These are phyloP conservation scores for Tillandsia leiboldiana DNA, from an alignment of 176 grass and related monocot genomes.

Conservation along the genomic window DNA sequence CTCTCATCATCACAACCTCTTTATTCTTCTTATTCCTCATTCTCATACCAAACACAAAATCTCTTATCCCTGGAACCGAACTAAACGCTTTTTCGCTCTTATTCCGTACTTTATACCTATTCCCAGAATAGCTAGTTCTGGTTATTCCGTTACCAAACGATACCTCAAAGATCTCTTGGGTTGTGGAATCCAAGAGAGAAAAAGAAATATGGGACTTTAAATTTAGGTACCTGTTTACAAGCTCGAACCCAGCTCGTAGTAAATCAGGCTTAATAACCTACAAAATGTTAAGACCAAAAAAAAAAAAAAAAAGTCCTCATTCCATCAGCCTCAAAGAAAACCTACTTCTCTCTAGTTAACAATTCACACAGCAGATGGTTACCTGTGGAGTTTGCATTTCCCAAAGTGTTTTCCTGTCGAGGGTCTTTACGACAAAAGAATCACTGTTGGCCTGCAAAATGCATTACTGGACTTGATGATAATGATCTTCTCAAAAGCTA, in stretches of 20 bases:
- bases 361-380: conserved; percentile 3
- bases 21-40: too few species aligned
- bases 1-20: too few species aligned
- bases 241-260: conserved; percentile 78
- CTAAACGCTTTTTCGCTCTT: too few species aligned
- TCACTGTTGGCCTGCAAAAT: conserved; percentile 51
- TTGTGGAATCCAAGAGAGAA: neutral
- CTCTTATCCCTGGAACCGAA: too few species aligned
- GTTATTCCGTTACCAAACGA: too few species aligned
- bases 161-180: neutral
- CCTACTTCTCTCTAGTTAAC: neutral
- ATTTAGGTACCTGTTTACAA: conserved; percentile 66
- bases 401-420: conserved; percentile 95
- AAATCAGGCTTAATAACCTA: conserved; percentile 78
- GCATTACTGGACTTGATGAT: neutral
- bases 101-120: too few species aligned
- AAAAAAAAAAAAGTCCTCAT: neutral
- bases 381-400: conserved; percentile 99
- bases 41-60: too few species aligned
- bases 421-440: conserved; percentile 84
- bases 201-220: neutral
- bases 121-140: too few species aligned
- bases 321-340: neutral
- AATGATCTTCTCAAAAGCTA: neutral
- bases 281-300: conserved; percentile 10